Evolutionary conservation across 805 yeast genomes (phyloP).

Genomic region (Ogataea sp.): DNA sequence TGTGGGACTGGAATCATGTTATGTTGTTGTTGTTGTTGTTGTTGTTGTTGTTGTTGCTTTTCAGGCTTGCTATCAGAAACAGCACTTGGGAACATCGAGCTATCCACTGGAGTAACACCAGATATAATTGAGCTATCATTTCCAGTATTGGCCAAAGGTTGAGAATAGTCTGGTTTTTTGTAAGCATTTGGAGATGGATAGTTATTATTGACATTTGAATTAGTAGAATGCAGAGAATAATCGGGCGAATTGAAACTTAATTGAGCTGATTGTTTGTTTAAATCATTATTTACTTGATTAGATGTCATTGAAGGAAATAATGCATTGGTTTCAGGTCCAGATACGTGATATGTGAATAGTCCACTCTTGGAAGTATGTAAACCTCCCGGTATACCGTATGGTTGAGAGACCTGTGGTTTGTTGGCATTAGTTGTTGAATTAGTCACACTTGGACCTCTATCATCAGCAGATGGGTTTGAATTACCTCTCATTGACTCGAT

Average conservation of each 20-base stretch:
- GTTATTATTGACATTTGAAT: too few relatives aligned
- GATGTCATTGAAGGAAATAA: not conserved
- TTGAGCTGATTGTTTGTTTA: too few relatives aligned
- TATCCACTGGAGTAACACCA: conserved; percentile 1
- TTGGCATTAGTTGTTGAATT: not conserved
- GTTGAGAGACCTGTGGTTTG: not conserved
- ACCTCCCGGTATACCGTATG: not conserved
- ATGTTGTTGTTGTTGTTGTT: not conserved
- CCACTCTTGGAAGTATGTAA: conserved; percentile 1
- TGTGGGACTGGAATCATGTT: too few relatives aligned
- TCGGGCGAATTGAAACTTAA: too few relatives aligned
- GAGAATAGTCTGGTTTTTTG: too few relatives aligned
- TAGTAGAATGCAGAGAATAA: too few relatives aligned
- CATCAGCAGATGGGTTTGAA: not conserved
- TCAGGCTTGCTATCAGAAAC: too few relatives aligned
- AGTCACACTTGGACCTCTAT: not conserved
- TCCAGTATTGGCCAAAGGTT: too few relatives aligned
- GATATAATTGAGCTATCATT: not conserved
- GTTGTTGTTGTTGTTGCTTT: too few relatives aligned
- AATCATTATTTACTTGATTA: not conserved
- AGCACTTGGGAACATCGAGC: conserved; percentile 2
- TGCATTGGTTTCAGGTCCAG: not conserved
- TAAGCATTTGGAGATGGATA: too few relatives aligned
- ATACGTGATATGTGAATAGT: not conserved
- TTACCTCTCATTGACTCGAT: conserved; percentile 7